phyloP scores from a whole-genome alignment of 495 filamentous ascomycete genomes.

The Choiromyces venosus region DNA sequence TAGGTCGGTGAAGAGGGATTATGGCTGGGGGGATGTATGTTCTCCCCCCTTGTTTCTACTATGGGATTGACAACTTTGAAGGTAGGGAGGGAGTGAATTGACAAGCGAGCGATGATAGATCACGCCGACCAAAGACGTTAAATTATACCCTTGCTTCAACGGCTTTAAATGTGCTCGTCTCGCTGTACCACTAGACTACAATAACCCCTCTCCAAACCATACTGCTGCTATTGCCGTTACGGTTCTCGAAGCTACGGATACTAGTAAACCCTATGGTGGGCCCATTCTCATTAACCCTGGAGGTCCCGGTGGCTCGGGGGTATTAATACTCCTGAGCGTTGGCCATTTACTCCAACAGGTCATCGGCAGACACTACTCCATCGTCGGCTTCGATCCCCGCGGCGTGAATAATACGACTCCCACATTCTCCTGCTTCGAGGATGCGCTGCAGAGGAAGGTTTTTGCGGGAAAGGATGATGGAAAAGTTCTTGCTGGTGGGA shows the following conservation, averaged over 20 bases:
- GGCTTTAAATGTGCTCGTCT: conserved; percentile 48
- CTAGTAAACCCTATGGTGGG: conserved; percentile 45
- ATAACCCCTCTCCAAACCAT: conserved; percentile 42
- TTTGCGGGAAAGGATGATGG: conserved; percentile 15
- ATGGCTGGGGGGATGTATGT: conserved; percentile 17
- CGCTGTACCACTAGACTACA: conserved; percentile 52
- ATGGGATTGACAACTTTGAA: background rate
- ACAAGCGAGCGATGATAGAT: conserved; percentile 36
- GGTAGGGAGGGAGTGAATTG: conserved; percentile 10
- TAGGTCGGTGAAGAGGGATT: background rate
- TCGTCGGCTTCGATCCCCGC: conserved; percentile 55
- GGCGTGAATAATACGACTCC: conserved; percentile 53
- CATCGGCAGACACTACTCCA: conserved; percentile 49
- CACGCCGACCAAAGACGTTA: conserved; percentile 37
- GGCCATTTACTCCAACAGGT: conserved; percentile 47
- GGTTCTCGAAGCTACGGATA: conserved; percentile 46
- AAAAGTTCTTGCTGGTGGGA: conserved; percentile 10
- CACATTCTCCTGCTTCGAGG: conserved; percentile 49
- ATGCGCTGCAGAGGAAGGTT: conserved; percentile 13
- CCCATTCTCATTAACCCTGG: conserved; percentile 53
- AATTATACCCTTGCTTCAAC: conserved; percentile 44
- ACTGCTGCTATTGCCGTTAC: conserved; percentile 48
- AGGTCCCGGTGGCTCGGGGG: conserved; percentile 51
- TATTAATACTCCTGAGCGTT: conserved; percentile 43
- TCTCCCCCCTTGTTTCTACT: background rate